Conservation (phyloP, 768 basidiomycete genomes). For the Austroboletus eburneus region DNA sequence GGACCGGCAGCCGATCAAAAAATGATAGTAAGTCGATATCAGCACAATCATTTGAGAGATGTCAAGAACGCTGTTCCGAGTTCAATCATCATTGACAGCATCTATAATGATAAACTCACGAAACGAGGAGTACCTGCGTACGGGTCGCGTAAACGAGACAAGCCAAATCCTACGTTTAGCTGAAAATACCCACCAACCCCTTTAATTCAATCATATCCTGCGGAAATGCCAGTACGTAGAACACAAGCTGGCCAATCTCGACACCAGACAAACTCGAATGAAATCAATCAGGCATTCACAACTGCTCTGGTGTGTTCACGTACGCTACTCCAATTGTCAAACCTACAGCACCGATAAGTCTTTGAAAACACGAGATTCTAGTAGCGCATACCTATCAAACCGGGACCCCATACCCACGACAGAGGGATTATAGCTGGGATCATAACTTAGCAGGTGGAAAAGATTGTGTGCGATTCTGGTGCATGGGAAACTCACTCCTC, state of each 20-base stretch:
- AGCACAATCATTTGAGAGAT: neutral
- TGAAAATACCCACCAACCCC: conserved; percentile 8
- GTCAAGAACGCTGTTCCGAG: conserved; percentile 6
- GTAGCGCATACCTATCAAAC: neutral
- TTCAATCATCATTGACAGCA: neutral
- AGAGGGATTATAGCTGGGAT: neutral
- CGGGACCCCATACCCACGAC: neutral
- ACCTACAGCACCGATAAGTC: conserved; percentile 6
- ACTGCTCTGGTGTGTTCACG: neutral
- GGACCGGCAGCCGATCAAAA: conserved; percentile 11
- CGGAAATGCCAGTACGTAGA: conserved; percentile 18
- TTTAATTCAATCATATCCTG: conserved; percentile 8
- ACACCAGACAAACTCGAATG: conserved; percentile 18
- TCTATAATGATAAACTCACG: conserved; percentile 3
- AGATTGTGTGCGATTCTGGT: neutral
- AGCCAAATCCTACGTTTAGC: neutral
- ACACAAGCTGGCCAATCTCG: conserved; percentile 14
- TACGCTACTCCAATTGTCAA: conserved; percentile 9
- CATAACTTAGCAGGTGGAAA: neutral
- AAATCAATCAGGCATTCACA: neutral
- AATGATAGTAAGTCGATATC: neutral
- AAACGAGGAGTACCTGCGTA: conserved; percentile 5
- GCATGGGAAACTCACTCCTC: neutral
- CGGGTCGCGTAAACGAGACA: neutral
- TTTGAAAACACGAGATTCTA: neutral